A percentile compares a stretch with the other conserved stretches of the same genome.
phyloP scores from a whole-genome alignment of 2,329 filamentous ascomycete genomes.

The Leptographium radiaticola region DNA sequence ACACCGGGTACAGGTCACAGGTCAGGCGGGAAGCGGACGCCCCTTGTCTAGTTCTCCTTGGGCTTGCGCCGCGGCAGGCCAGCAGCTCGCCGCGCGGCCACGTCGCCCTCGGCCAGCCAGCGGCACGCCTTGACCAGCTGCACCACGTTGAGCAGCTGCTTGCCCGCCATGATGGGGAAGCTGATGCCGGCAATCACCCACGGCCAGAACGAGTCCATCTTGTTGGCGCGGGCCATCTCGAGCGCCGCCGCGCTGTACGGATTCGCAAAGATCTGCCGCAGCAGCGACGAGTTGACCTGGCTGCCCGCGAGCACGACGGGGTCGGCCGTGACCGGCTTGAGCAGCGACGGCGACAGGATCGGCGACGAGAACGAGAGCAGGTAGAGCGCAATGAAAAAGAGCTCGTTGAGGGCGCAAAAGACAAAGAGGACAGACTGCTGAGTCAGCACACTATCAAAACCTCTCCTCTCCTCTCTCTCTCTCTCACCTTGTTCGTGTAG shows the following conservation, averaged over 20 bases:
- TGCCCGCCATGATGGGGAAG: slow-evolving; percentile 75
- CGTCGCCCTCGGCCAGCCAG: slow-evolving; percentile 87
- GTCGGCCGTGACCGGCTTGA: slow-evolving; percentile 43
- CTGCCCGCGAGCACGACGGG: slow-evolving; percentile 46
- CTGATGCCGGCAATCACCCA: slow-evolving; percentile 74
- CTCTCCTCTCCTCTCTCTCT: too few species aligned
- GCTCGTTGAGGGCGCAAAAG: slow-evolving; percentile 81
- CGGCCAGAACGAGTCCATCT: slow-evolving; percentile 49
- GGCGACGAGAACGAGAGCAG: slow-evolving; percentile 94
- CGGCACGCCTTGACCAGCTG: slow-evolving; percentile 88
- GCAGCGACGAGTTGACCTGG: slow-evolving; percentile 55
- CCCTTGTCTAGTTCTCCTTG: slow-evolving; percentile 19
- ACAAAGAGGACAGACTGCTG: slow-evolving; percentile 68
- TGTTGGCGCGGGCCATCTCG: slow-evolving; percentile 87
- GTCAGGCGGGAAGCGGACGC: neutral
- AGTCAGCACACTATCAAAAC: too few species aligned
- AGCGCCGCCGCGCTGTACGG: slow-evolving; percentile 87
- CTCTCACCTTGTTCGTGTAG: slow-evolving; percentile 81
- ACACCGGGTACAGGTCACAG: neutral
- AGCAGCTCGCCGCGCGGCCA: slow-evolving; percentile 44
- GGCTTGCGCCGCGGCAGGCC: slow-evolving; percentile 32
- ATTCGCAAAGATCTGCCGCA: slow-evolving; percentile 68
- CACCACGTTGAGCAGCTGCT: slow-evolving; percentile 88
- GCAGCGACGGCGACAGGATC: slow-evolving; percentile 72
- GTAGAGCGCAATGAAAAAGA: slow-evolving; percentile 97